Conservation (phyloP, 768 basidiomycete species). For the Collybiopsis luxurians region DNA sequence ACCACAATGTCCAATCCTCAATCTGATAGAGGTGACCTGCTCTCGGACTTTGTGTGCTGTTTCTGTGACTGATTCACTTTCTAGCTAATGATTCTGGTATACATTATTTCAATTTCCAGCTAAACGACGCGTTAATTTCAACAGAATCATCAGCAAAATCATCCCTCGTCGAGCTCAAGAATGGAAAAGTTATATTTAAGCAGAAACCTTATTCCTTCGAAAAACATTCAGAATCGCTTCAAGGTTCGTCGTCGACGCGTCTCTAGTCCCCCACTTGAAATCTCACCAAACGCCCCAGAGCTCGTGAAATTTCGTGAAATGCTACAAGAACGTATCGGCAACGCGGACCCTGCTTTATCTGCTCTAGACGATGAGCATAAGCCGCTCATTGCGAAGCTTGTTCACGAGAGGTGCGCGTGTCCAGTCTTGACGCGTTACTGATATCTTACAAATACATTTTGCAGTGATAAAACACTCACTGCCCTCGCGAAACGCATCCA, state of each 20-base stretch:
- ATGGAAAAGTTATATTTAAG: conserved; percentile 72
- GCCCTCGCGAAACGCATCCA: conserved; percentile 69
- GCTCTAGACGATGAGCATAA: conserved; percentile 66
- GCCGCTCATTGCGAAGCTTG: conserved; percentile 77
- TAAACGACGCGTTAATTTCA: conserved; percentile 25
- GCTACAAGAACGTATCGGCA: conserved; percentile 53
- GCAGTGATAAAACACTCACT: conserved; percentile 69
- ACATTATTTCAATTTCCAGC: background rate
- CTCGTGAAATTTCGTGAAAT: conserved; percentile 76
- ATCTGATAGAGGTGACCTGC: conserved; percentile 29
- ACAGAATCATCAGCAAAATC: conserved; percentile 38
- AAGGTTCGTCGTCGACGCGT: conserved; percentile 46
- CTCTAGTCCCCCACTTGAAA: conserved; percentile 6
- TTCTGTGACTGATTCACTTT: background rate
- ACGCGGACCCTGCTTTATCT: conserved; percentile 47
- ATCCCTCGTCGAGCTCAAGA: conserved; percentile 62
- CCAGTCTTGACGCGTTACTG: background rate
- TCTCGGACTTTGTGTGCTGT: background rate
- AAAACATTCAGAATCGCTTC: conserved; percentile 78
- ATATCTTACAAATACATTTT: conserved; percentile 5
- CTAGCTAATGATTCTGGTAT: conserved; percentile 9
- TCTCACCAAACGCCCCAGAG: conserved; percentile 36
- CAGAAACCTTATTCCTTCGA: conserved; percentile 75
- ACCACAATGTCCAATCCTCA: conserved; percentile 35
- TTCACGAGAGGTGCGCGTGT: conserved; percentile 73